phyloP scores from a whole-genome alignment of 1,139 yeast genomes.

The Pichia sp. region DNA sequence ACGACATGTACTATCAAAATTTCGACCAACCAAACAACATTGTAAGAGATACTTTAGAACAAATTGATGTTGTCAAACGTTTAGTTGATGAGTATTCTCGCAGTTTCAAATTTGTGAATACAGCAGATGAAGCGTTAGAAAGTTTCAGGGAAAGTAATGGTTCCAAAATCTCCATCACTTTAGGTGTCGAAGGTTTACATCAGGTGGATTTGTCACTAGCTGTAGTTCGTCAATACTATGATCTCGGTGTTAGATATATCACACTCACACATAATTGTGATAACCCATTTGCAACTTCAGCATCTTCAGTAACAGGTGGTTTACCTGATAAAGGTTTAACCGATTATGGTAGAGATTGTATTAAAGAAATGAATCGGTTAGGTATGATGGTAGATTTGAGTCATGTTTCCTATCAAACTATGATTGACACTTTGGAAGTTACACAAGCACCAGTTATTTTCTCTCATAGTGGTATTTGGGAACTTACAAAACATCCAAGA shows the following conservation, averaged over 20 bases:
- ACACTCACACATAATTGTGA: constrained; percentile 50
- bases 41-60: constrained; percentile 47
- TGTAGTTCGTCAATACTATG: constrained; percentile 41
- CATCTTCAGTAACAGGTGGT: constrained; percentile 39
- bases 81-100: constrained; percentile 35
- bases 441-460: constrained; percentile 44
- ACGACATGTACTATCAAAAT: constrained; percentile 34
- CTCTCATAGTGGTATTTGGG: constrained; percentile 42
- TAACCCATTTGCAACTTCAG: constrained; percentile 50
- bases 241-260: constrained; percentile 44
- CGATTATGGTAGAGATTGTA: constrained; percentile 34
- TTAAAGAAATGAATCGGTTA: constrained; percentile 43
- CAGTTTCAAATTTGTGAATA: constrained; percentile 34
- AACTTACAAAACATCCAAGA: constrained; percentile 36
- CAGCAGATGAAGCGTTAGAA: constrained; percentile 34
- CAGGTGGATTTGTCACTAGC: constrained; percentile 43
- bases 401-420: constrained; percentile 46
- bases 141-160: constrained; percentile 27
- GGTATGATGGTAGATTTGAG: constrained; percentile 49
- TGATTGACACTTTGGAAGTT: constrained; percentile 38
- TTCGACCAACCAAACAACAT: constrained; percentile 36
- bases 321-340: constrained; percentile 39
- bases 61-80: constrained; percentile 43
- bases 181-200: constrained; percentile 49
- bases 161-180: constrained; percentile 36